Evolutionary conservation across 805 yeast genomes (phyloP).

Genomic region (Jamesozyma lodderae): DNA sequence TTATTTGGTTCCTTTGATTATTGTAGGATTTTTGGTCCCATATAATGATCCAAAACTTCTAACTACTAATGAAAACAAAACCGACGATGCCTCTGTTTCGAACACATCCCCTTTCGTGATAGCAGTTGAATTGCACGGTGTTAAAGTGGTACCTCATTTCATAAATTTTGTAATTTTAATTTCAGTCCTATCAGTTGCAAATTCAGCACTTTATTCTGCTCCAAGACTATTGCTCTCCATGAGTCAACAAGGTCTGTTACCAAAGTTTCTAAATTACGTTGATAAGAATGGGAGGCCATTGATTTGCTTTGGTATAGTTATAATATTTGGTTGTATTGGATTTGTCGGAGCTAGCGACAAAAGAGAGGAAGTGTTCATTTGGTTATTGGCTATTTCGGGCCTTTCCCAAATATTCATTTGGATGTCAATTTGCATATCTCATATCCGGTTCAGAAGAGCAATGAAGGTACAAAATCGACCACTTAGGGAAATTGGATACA

Average conservation of each 20-base stretch:
- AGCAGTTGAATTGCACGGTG: slow-evolving; percentile 50
- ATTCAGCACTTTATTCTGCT: slow-evolving; percentile 60
- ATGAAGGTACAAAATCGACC: slow-evolving; percentile 42
- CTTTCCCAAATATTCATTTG: slow-evolving; percentile 71
- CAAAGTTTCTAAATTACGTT: slow-evolving; percentile 38
- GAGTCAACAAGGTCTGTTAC: slow-evolving; percentile 44
- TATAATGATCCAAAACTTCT: slow-evolving; percentile 39
- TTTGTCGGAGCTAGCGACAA: slow-evolving; percentile 54
- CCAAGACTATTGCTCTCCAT: slow-evolving; percentile 48
- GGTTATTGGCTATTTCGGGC: slow-evolving; percentile 74
- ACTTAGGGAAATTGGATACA: slow-evolving; percentile 48
- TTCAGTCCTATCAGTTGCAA: slow-evolving; percentile 68
- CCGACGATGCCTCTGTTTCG: slow-evolving; percentile 11
- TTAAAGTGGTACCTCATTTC: slow-evolving; percentile 57
- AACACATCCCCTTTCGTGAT: slow-evolving; percentile 61
- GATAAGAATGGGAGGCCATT: slow-evolving; percentile 49
- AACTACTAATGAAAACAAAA: slow-evolving; percentile 41
- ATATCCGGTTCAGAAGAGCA: slow-evolving; percentile 58
- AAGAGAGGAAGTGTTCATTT: slow-evolving; percentile 52
- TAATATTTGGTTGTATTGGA: slow-evolving; percentile 45
- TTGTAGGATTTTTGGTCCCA: slow-evolving; percentile 67
- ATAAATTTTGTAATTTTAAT: slow-evolving; percentile 64
- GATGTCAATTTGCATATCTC: slow-evolving; percentile 64
- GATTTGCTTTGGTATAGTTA: slow-evolving; percentile 36
- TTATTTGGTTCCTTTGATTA: slow-evolving; percentile 44